Evolutionary conservation across 768 basidiomycete genomes (phyloP), one percentile per base, ranked within the genome.

Genomic region (Boletellus emodensis): DNA sequence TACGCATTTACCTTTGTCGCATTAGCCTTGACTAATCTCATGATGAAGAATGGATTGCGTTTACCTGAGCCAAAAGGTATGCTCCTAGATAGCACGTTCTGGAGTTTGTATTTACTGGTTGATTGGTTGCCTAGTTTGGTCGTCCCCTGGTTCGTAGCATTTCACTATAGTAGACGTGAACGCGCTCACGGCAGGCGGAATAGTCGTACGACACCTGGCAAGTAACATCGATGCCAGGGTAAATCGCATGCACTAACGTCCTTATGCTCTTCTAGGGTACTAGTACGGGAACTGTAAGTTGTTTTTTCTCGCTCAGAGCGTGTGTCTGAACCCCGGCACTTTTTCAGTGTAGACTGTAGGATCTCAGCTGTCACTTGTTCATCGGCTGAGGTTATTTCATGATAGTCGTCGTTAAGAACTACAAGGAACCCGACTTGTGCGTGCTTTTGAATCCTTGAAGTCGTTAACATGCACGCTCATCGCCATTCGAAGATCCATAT

Each of bases 61-160:
- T 55, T 97, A 98, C 66, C 81, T 97, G 18, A 86, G 91, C 5
- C 94, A 97, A 69, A 97, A 97, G 81, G 87, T 84, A 35, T 83
- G 38, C 15, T 71, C 52, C 33, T n/a, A 48, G 40, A 18, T 45
- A 30, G 14, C 20, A 9, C 40, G 32, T 20, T 43, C 14, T 56
- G 33, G 35, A 22, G 3, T 15, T 17, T 6, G 33, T 6, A 11
- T 30, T 30, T 30, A 30, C 7, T 11, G 40, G 54, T 39, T 57
- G 32, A 63, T 28, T n/a, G n/a, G 15, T 3, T 43, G 1, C 3
- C 15, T 18, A 88, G 87, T 89, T 83, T 52, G 88, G 88, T 12
- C 83, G 82, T 63, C 88, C 88, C 28, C 64, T 91, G 66, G 87
- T 85, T 65, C 54, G 83, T 72, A 13, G 10, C 24, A 3, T 52